phyloP scores from a whole-genome alignment of 2,329 filamentous ascomycete species.

The Ophiostoma sp. region DNA sequence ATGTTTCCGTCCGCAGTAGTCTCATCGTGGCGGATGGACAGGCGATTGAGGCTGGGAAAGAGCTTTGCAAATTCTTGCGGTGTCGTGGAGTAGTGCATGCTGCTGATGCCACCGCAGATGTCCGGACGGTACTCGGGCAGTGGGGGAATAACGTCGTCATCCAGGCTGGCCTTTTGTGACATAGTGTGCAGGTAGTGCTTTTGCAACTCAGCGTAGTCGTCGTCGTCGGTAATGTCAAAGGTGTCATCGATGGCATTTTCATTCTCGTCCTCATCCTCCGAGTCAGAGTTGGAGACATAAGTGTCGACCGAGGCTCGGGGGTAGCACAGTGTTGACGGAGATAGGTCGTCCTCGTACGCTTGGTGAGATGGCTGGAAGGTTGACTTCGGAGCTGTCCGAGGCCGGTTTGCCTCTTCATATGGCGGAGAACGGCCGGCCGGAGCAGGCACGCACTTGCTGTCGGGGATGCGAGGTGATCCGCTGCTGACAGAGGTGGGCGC shows the following conservation, averaged over 20 bases:
- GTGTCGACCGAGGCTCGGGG: slow-evolving; percentile 65
- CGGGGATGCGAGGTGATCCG: slow-evolving; percentile 38
- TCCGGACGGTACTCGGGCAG: slow-evolving; percentile 58
- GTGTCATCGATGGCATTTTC: slow-evolving; percentile 10
- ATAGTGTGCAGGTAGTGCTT: slow-evolving; percentile 26
- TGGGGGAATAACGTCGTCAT: slow-evolving; percentile 39
- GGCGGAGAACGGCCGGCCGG: background rate
- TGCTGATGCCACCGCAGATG: slow-evolving; percentile 55
- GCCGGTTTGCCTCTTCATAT: slow-evolving; percentile 1
- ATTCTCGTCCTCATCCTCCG: slow-evolving; percentile 37
- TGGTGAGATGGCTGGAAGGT: slow-evolving; percentile 18
- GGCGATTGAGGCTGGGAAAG: slow-evolving; percentile 76
- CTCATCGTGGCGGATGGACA: slow-evolving; percentile 86
- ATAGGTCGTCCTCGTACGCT: slow-evolving; percentile 34
- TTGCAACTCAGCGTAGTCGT: slow-evolving; percentile 4
- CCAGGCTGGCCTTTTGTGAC: background rate
- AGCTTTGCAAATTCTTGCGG: slow-evolving; percentile 76
- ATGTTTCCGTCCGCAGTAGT: slow-evolving; percentile 88
- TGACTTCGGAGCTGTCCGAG: slow-evolving; percentile 15
- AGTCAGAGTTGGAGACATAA: slow-evolving; percentile 66
- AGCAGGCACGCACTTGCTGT: slow-evolving; percentile 31
- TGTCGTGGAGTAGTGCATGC: slow-evolving; percentile 64
- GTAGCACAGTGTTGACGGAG: slow-evolving; percentile 40
- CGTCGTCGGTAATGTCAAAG: slow-evolving; percentile 33
- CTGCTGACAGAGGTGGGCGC: slow-evolving; percentile 40